These are phyloP conservation scores for Fusarium liriodendri DNA, from an alignment of 2,329 filamentous ascomycete species.

Conservation along the genomic window DNA sequence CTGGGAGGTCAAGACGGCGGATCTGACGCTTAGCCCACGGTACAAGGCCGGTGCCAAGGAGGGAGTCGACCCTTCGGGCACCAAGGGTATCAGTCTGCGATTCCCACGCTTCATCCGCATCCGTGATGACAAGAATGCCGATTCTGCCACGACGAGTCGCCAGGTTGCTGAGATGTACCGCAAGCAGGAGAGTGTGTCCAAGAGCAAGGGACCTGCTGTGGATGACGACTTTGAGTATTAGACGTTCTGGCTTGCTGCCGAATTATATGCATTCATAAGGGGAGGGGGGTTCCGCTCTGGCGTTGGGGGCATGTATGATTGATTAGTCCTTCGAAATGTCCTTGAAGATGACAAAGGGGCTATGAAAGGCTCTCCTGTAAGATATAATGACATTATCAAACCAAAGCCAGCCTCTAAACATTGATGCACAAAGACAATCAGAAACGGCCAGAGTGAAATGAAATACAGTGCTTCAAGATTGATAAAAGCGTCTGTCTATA, in stretches of 20 bases:
- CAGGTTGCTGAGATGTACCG: slow-evolving; percentile 98
- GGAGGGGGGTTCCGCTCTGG: slow-evolving; percentile 15
- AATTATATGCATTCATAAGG: background rate
- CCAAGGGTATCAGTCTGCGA: slow-evolving; percentile 85
- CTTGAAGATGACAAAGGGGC: slow-evolving; percentile 6
- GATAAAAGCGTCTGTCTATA: slow-evolving; percentile 1
- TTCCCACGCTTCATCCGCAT: slow-evolving; percentile 95
- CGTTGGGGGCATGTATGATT: slow-evolving; percentile 15
- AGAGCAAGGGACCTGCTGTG: slow-evolving; percentile 85
- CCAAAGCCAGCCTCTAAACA: background rate
- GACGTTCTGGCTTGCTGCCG: background rate
- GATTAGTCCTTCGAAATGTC: background rate
- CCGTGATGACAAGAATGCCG: slow-evolving; percentile 95
- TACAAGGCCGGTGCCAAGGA: slow-evolving; percentile 93
- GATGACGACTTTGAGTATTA: slow-evolving; percentile 99
- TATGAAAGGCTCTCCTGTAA: background rate
- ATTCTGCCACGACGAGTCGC: slow-evolving; percentile 84
- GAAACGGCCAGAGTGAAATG: background rate
- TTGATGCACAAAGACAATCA: background rate
- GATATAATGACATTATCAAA: slow-evolving; percentile 4
- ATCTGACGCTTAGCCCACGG: slow-evolving; percentile 89
- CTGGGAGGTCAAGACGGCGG: slow-evolving; percentile 98
- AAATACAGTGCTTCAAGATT: background rate
- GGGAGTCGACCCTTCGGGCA: slow-evolving; percentile 76
- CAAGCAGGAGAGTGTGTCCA: slow-evolving; percentile 90